These are phyloP conservation scores for Tinospora cordifolia DNA, from an alignment of 164 flowering plant species.

Conservation along the genomic window DNA sequence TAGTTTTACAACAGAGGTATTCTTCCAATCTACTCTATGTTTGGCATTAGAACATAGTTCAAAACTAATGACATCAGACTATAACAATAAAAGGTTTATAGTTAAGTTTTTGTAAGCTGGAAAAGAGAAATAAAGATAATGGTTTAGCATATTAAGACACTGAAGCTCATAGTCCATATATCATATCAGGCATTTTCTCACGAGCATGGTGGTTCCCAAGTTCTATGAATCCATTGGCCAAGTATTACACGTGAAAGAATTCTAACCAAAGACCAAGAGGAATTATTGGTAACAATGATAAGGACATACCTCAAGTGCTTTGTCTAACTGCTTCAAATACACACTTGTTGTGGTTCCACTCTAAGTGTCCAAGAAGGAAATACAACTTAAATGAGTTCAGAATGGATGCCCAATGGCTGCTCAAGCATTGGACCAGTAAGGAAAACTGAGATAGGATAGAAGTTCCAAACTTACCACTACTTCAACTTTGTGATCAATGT, in stretches of 20 bases:
- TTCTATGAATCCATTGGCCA: background rate
- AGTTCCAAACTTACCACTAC: conserved; percentile 40
- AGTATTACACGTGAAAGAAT: background rate
- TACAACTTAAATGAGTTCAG: background rate
- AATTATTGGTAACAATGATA: background rate
- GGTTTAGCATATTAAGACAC: background rate
- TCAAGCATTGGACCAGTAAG: background rate
- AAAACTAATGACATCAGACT: background rate
- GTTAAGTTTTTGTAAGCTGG: background rate
- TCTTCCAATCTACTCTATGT: too few species aligned
- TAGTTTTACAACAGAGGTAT: too few species aligned
- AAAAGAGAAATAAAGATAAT: background rate
- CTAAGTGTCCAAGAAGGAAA: conserved; percentile 25
- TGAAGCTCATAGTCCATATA: background rate
- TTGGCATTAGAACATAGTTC: background rate
- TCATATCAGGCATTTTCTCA: background rate
- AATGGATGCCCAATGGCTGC: background rate
- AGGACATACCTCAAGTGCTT: conserved; percentile 67
- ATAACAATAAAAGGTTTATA: background rate
- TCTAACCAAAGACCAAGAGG: background rate
- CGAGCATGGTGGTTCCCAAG: background rate
- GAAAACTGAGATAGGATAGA: background rate
- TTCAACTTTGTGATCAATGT: conserved; percentile 74
- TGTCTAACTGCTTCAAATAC: conserved; percentile 60
- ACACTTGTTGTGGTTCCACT: conserved; percentile 73